Evolutionary conservation across 148 eudicot species (phyloP), one percentile per base, ranked within the genome.

Genomic region (Rhododendron ovatum): DNA sequence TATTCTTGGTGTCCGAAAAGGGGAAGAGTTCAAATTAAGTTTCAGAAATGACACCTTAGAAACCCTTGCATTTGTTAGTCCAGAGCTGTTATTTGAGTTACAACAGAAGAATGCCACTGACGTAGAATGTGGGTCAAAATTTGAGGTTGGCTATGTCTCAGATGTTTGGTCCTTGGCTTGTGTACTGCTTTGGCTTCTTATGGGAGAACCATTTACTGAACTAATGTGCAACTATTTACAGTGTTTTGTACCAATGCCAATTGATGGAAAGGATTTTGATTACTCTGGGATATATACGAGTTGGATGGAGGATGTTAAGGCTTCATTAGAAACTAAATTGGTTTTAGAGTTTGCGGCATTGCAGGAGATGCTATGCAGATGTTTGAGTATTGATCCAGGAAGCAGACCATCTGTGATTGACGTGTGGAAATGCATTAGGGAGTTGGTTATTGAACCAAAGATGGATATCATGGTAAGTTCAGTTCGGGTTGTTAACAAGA

Each of bases 101-200:
- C 48, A 90, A 26, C 57, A 5, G 26, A 87, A 80, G 84, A 88
- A 87, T 71, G 94, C 92, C 10, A 11, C 91, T 88, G 89, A 88
- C 78, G 39, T 91, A 15, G 91, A 83, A 65, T 82, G 48, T 43
- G 88, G 33, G 74, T 82, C 73, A 47, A 86, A 77, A 82, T 89
- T 50, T 78, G 67, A 69, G n/a, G 88, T 87, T 84, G 88, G 89
- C 50, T 71, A 79, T 89, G 85, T 88, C 85, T 92, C 94, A 33
- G 98, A 95, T 93, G 91, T 92, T 48, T 96, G 99, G 99, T 92
- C 90, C 43, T 81, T 96, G 71, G 95, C 93, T 67, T 95, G 93
- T 90, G 85, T 93, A 77, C 80, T 96, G 37, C 86, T 94, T 73
- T 88, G 88, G 88, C 89, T 95, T 88, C 85, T 94, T 84, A 41